Evolutionary conservation across 2,329 filamentous ascomycete genomes (phyloP).

Genomic region (Fusarium verrucosum): DNA sequence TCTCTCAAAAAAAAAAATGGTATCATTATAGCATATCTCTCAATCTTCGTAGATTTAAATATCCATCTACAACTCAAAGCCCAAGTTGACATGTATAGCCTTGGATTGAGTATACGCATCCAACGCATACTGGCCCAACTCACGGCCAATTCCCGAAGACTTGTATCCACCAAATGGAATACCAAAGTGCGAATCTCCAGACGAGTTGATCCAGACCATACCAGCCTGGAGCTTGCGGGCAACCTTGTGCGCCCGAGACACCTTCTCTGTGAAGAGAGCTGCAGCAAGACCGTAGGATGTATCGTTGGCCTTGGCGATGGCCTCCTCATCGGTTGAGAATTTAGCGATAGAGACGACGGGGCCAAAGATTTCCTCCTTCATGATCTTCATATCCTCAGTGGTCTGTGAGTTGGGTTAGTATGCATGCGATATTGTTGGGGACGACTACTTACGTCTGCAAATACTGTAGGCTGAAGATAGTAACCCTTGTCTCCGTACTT

Average conservation of each 20-base stretch:
- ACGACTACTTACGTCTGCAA: slow-evolving; percentile 38
- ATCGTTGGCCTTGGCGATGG: slow-evolving; percentile 47
- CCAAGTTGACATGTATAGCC: slow-evolving; percentile 41
- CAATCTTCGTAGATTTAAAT: not conserved
- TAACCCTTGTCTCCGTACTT: slow-evolving; percentile 41
- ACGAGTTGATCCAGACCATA: slow-evolving; percentile 53
- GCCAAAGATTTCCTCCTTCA: slow-evolving; percentile 47
- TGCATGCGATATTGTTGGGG: slow-evolving; percentile 25
- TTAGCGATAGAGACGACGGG: slow-evolving; percentile 43
- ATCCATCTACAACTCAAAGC: slow-evolving; percentile 18
- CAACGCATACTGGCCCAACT: slow-evolving; percentile 41
- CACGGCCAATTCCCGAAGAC: slow-evolving; percentile 39
- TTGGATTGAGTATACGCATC: slow-evolving; percentile 44
- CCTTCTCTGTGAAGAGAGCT: slow-evolving; percentile 64
- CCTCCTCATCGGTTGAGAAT: slow-evolving; percentile 41
- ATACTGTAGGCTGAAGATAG: slow-evolving; percentile 43
- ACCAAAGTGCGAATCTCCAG: slow-evolving; percentile 40
- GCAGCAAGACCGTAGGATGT: slow-evolving; percentile 64
- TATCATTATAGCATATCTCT: slow-evolving; percentile 11
- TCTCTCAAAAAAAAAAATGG: not conserved
- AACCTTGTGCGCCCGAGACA: slow-evolving; percentile 51
- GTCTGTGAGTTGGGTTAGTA: slow-evolving; percentile 26
- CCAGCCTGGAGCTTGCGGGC: slow-evolving; percentile 64
- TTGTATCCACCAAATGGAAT: slow-evolving; percentile 46
- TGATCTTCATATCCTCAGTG: slow-evolving; percentile 42